Percentiles rank a stretch among this genome's conserved stretches.
Evolutionary conservation across 257 asterid genomes (phyloP).

Genomic region (Nyctanthes arbortristis): DNA sequence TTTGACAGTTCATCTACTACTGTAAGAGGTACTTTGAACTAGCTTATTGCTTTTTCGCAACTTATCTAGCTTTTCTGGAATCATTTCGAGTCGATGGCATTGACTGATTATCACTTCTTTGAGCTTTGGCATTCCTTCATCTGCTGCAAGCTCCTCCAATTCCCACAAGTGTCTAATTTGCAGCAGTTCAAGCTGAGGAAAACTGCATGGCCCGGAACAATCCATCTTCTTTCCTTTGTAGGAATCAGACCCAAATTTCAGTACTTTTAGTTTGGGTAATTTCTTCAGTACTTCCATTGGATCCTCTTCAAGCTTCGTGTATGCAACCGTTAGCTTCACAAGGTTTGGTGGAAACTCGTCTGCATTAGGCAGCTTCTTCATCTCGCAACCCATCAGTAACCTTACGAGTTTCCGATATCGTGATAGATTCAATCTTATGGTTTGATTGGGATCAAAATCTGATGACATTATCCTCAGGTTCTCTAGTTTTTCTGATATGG

Average conservation of each 20-base stretch:
- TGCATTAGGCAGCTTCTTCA: background rate
- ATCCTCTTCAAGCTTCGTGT: background rate
- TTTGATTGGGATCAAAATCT: background rate
- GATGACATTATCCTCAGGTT: background rate
- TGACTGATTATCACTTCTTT: background rate
- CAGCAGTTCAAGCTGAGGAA: constrained; percentile 20
- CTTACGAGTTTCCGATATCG: constrained; percentile 8
- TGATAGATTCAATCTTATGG: background rate
- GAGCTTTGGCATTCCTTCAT: background rate
- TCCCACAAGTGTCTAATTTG: background rate
- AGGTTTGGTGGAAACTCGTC: constrained; percentile 18
- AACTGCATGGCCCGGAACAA: constrained; percentile 11
- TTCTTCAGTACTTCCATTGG: background rate
- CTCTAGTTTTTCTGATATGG: background rate
- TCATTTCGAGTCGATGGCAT: background rate
- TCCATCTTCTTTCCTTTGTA: background rate
- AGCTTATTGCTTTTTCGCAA: background rate
- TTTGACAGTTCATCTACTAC: no score
- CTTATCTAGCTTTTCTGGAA: background rate
- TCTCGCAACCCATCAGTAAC: background rate
- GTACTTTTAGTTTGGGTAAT: constrained; percentile 15
- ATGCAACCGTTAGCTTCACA: constrained; percentile 12
- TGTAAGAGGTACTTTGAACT: no score
- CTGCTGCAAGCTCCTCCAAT: background rate
- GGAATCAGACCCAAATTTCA: background rate